Evolutionary conservation across 805 yeast genomes (phyloP), one percentile per base, ranked within the genome.

Genomic region (Saccharomycopsis sp.): DNA sequence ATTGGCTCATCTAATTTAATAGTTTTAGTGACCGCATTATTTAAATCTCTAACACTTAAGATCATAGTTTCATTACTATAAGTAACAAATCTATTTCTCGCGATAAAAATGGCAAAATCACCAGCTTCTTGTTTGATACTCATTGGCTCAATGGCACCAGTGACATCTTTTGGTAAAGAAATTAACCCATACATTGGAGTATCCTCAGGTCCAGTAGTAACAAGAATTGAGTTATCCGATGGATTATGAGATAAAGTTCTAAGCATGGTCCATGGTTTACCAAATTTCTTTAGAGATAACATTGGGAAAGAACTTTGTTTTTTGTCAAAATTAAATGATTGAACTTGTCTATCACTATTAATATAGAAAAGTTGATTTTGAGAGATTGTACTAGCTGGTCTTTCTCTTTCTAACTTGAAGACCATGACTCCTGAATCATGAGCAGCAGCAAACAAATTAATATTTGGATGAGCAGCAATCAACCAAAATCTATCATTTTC

Each of bases 381-480:
- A 62, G 69, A 72, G 26, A 75, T 54, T 4, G 83, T 61, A 52
- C 74, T 73, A n/a, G 96, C 94, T 12, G 98, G 97, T 60, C 98
- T 79, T 68, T 92, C 99, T 59, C 97, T 82, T 60, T 86, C 96
- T 46, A 92, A 71, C 64, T 92, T 92, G 74, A 92, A 94, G 37
- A 92, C 95, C 94, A 88, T 88, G 23, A 87, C 94, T 59, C 99
- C 99, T 13, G 87, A 72, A 61, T 94, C 98, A 62, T 89, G 97
- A 53, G 95, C 89, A 23, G 96, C 81, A 41, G 96, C 98, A 65
- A 92, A 87, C 55, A 92, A 70, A 60, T 92, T 92, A 61, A 89
- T 80, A 34, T 70, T 66, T 45, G 96, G 96, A 59, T 92, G 99
- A 35, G 85, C 72, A 14, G 88, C 79, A 49, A 89, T 68, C 51